Evolutionary conservation across 2,329 filamentous ascomycete species (phyloP).

Genomic region (Coniella lustricola): DNA sequence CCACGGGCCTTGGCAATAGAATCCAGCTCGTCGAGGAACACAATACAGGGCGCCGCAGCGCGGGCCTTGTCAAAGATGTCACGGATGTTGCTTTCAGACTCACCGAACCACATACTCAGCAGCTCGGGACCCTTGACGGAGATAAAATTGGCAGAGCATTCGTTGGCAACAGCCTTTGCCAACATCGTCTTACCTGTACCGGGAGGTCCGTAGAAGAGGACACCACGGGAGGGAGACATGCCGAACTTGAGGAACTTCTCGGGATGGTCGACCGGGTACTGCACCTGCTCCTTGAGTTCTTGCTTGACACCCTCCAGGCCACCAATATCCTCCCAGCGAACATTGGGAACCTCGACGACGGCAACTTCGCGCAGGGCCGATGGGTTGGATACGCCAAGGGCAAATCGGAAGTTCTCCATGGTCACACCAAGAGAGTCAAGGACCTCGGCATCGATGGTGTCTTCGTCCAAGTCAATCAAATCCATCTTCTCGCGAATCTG

Average conservation of each 20-base stretch:
- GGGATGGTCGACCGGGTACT: conserved; percentile 98
- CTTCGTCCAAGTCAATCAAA: conserved; percentile 95
- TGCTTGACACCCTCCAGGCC: conserved; percentile 97
- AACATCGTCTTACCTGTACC: conserved; percentile 99
- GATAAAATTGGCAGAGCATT: conserved; percentile 99
- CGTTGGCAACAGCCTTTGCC: conserved; percentile 98
- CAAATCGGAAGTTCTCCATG: conserved; percentile 99
- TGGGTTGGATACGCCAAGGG: conserved; percentile 95
- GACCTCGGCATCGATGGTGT: conserved; percentile 97
- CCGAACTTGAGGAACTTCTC: conserved; percentile 99
- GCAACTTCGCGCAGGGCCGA: conserved; percentile 97
- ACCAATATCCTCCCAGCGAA: conserved; percentile 99
- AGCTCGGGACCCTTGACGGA: conserved; percentile 98
- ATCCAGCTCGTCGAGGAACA: conserved; percentile 97
- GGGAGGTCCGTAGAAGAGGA: conserved; percentile 96
- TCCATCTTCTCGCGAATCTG: conserved; percentile 99
- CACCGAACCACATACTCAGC: conserved; percentile 99
- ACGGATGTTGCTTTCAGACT: conserved; percentile 99
- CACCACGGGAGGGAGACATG: conserved; percentile 94
- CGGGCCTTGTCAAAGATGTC: conserved; percentile 99
- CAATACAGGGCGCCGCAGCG: conserved; percentile 93
- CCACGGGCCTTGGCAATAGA: conserved; percentile 99
- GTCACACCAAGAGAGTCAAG: conserved; percentile 96
- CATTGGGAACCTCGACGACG: conserved; percentile 97
- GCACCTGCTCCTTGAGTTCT: conserved; percentile 96